A percentile compares a stretch with the other conserved stretches of the same genome.
These are phyloP conservation scores for Corynascus novoguineensis DNA, from an alignment of 495 filamentous ascomycete species.

Conservation along the genomic window DNA sequence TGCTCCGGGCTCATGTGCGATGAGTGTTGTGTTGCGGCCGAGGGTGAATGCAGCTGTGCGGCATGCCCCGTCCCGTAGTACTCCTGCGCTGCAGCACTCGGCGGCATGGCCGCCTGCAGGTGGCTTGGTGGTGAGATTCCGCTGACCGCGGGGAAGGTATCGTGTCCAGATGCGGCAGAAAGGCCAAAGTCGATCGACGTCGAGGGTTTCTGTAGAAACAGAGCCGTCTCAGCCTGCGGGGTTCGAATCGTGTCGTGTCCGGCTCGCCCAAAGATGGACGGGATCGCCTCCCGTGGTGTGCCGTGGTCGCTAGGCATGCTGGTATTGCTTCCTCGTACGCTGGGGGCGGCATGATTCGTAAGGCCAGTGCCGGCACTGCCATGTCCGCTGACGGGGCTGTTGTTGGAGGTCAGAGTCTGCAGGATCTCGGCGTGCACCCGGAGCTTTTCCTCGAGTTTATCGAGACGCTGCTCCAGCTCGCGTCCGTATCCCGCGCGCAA, in stretches of 20 bases:
- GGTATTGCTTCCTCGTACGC: slow-evolving; percentile 38
- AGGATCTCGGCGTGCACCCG: slow-evolving; percentile 46
- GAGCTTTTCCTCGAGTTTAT: slow-evolving; percentile 50
- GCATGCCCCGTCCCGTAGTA: slow-evolving; percentile 38
- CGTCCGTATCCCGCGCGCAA: slow-evolving; percentile 80
- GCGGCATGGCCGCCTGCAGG: slow-evolving; percentile 24
- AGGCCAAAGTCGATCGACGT: slow-evolving; percentile 36
- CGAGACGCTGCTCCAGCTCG: slow-evolving; percentile 76
- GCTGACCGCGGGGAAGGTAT: slow-evolving; percentile 31
- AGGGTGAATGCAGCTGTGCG: slow-evolving; percentile 41
- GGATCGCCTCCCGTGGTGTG: slow-evolving; percentile 35
- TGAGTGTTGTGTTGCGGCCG: slow-evolving; percentile 33
- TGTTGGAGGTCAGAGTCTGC: slow-evolving; percentile 27
- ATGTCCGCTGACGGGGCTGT: slow-evolving; percentile 33
- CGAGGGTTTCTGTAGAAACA: slow-evolving; percentile 58
- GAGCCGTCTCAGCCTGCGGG: slow-evolving; percentile 54
- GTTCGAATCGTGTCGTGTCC: slow-evolving; percentile 40
- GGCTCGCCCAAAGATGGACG: slow-evolving; percentile 33
- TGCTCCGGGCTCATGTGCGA: slow-evolving; percentile 52
- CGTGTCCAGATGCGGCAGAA: slow-evolving; percentile 25
- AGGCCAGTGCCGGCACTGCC: slow-evolving; percentile 34
- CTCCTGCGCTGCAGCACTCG: slow-evolving; percentile 35
- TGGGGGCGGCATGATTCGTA: slow-evolving; percentile 45
- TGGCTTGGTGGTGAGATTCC: slow-evolving; percentile 36
- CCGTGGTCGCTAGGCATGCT: slow-evolving; percentile 44